Evolutionary conservation across 2,329 filamentous ascomycete genomes (phyloP).

Genomic region (Alternaria alternata): DNA sequence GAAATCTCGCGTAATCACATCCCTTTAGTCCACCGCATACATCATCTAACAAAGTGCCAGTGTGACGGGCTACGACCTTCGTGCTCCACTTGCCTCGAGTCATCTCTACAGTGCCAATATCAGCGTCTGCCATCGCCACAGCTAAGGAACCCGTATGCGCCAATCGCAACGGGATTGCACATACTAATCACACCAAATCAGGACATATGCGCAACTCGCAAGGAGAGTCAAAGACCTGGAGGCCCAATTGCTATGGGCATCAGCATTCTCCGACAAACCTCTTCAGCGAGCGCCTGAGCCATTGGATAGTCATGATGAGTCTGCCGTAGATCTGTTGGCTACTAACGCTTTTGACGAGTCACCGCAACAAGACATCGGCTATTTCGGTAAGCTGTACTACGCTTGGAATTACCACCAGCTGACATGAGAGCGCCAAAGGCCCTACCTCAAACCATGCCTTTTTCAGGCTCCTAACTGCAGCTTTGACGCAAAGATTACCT

Average conservation of each 20-base stretch:
- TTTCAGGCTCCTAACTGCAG: not conserved
- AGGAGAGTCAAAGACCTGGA: not conserved
- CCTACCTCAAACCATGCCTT: not conserved
- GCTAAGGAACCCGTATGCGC: not conserved
- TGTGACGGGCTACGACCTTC: not conserved
- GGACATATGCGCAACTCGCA: not conserved
- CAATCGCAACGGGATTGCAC: not conserved
- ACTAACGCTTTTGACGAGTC: not conserved
- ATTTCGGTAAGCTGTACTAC: not conserved
- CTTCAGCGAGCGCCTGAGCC: not conserved
- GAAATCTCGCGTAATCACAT: not conserved
- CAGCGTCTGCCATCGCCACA: not conserved
- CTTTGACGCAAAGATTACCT: not conserved
- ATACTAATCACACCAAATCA: not conserved
- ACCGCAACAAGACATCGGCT: not conserved
- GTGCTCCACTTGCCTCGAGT: not conserved
- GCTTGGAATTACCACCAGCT: not conserved
- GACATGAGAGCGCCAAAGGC: accelerated
- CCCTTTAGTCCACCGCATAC: not conserved
- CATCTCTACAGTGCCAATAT: not conserved
- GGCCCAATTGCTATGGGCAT: not conserved
- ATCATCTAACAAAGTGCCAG: not conserved
- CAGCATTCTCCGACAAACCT: not conserved
- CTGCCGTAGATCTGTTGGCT: not conserved
- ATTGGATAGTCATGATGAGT: not conserved